These are phyloP conservation scores for Pterocarpus macrocarpus DNA, from an alignment of 306 rosid genomes.

Conservation along the genomic window DNA sequence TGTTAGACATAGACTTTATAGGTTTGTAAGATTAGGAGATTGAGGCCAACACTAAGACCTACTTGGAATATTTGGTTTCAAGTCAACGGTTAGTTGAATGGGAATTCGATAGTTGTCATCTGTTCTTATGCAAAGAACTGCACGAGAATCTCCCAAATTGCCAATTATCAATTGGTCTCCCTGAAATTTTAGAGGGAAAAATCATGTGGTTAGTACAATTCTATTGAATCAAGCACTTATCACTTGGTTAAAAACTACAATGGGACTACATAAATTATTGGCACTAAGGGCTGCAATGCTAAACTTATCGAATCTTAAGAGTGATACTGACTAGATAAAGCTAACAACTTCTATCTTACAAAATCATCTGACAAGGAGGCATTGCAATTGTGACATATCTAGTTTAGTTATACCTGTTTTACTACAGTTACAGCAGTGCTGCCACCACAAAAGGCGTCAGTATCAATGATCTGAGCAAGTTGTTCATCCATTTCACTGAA, in stretches of 20 bases:
- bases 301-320: neutral
- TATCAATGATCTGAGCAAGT: slow-evolving; percentile 54
- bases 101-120: slow-evolving; percentile 61
- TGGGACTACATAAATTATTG: too few species aligned
- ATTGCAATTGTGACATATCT: slow-evolving; percentile 11
- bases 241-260: too few species aligned
- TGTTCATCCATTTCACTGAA: slow-evolving; percentile 72
- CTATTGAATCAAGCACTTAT: too few species aligned
- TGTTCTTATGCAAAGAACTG: slow-evolving; percentile 77
- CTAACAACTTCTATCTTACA: neutral
- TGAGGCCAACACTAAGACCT: slow-evolving; percentile 43
- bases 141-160: slow-evolving; percentile 94
- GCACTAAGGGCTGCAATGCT: too few species aligned
- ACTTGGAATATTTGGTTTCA: slow-evolving; percentile 81
- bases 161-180: slow-evolving; percentile 71
- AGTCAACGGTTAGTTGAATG: slow-evolving; percentile 78
- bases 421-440: slow-evolving; percentile 76
- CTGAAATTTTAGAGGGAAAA: slow-evolving; percentile 50
- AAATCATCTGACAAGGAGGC: neutral
- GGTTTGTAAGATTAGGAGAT: neutral
- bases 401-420: slow-evolving; percentile 67
- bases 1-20: slow-evolving; percentile 33
- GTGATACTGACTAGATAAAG: neutral
- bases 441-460: slow-evolving; percentile 72
- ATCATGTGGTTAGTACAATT: neutral